Percentiles rank a stretch among this genome's conserved stretches.
phyloP scores from a whole-genome alignment of 2,329 filamentous ascomycete species.

The Fusarium sp. region DNA sequence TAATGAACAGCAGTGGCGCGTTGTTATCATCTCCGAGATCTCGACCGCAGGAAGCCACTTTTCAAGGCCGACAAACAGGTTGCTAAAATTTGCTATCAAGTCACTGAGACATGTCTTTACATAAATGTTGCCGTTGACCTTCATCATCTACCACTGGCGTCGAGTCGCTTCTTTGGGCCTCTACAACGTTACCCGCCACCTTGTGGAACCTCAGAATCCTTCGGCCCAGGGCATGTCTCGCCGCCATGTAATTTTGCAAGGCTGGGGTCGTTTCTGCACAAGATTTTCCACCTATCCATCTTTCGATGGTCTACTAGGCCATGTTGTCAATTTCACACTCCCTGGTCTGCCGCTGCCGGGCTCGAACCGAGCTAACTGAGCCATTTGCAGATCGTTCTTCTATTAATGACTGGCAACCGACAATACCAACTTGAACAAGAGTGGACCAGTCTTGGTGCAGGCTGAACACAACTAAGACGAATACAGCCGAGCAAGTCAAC shows the following conservation, averaged over 20 bases:
- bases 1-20: not conserved
- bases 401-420: not conserved
- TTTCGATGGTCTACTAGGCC: not conserved
- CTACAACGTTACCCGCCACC: not conserved
- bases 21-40: not conserved
- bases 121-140: not conserved
- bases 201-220: not conserved
- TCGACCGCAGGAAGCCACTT: not conserved
- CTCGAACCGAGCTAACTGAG: not conserved
- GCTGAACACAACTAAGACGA: not conserved
- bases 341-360: not conserved
- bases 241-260: not conserved
- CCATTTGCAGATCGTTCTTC: not conserved
- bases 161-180: not conserved
- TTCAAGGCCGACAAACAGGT: not conserved
- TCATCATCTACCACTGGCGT: not conserved
- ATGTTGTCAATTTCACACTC: too few relatives aligned
- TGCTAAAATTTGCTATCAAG: not conserved
- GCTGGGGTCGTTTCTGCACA: accelerated
- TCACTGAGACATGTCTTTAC: not conserved
- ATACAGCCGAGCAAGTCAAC: not conserved
- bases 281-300: not conserved
- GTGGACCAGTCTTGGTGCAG: not conserved
- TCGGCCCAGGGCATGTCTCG: not conserved
- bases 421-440: not conserved